Evolutionary conservation across 495 filamentous ascomycete species (phyloP).

Genomic region (Neurospora sp.): DNA sequence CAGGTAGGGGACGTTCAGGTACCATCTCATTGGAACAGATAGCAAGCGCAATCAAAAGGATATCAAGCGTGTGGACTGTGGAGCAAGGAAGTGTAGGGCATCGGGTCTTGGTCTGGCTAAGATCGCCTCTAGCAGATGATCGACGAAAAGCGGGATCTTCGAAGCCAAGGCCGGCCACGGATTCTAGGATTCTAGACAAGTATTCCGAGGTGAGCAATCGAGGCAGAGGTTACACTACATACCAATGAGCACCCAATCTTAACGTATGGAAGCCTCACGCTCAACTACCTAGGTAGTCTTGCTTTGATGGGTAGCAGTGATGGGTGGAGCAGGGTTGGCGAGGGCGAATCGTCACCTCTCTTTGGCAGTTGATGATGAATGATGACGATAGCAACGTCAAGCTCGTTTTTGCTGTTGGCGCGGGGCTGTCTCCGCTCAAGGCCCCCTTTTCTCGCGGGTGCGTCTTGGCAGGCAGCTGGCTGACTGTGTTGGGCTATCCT

Average conservation of each 20-base stretch:
- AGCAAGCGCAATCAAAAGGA: neutral
- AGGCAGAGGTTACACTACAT: neutral
- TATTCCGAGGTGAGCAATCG: neutral
- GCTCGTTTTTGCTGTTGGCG: neutral
- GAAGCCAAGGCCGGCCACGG: neutral
- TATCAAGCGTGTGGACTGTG: neutral
- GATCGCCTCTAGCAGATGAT: neutral
- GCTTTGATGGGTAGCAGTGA: neutral
- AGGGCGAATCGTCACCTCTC: neutral
- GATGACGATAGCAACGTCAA: neutral
- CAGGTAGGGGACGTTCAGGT: neutral
- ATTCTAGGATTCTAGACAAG: neutral
- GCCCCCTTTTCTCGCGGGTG: neutral
- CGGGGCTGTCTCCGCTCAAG: neutral
- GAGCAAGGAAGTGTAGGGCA: neutral
- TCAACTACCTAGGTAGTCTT: neutral
- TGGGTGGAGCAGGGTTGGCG: neutral
- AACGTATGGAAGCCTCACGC: neutral
- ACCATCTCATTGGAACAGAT: neutral
- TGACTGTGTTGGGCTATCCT: neutral
- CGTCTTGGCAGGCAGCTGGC: neutral
- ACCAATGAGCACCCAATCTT: neutral
- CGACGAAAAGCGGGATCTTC: neutral
- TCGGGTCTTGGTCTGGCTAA: neutral
- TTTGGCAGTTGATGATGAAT: neutral